These are phyloP conservation scores for Exophiala sideris DNA, from an alignment of 2,329 filamentous ascomycete species.

Conservation along the genomic window DNA sequence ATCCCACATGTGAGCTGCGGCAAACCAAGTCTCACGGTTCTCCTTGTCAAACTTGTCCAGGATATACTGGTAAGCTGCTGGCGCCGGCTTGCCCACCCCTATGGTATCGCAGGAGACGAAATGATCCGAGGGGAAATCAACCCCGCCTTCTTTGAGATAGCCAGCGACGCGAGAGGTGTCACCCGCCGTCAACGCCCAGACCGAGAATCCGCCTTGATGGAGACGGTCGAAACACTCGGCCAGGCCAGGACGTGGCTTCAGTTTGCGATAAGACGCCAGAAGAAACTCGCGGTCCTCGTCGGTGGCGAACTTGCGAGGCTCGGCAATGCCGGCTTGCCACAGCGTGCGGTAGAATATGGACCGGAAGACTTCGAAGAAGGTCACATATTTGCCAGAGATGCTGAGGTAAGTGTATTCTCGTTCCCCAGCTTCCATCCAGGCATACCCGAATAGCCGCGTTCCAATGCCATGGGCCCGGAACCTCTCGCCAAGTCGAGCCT, in stretches of 20 bases:
- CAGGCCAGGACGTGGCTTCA: constrained; percentile 36
- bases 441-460: constrained; percentile 38
- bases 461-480: constrained; percentile 37
- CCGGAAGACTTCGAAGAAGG: constrained; percentile 39
- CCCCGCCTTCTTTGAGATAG: no score
- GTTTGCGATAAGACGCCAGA: constrained; percentile 35
- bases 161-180: no score
- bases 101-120: no score
- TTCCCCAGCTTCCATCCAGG: constrained; percentile 44
- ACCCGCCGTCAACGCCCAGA: no score
- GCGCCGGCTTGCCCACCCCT: no score
- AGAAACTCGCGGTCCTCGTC: constrained; percentile 39
- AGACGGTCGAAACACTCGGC: constrained; percentile 31
- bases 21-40: no score
- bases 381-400: constrained; percentile 38
- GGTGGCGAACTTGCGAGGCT: constrained; percentile 38
- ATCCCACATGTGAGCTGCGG: no score
- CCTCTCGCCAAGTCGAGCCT: constrained; percentile 37
- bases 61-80: no score
- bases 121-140: no score
- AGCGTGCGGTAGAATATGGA: constrained; percentile 45
- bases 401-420: constrained; percentile 46
- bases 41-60: no score
- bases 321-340: constrained; percentile 38
- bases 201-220: no score